These are phyloP conservation scores for Pyrenophora seminiperda DNA, from an alignment of 2,329 filamentous ascomycete genomes.

Conservation along the genomic window DNA sequence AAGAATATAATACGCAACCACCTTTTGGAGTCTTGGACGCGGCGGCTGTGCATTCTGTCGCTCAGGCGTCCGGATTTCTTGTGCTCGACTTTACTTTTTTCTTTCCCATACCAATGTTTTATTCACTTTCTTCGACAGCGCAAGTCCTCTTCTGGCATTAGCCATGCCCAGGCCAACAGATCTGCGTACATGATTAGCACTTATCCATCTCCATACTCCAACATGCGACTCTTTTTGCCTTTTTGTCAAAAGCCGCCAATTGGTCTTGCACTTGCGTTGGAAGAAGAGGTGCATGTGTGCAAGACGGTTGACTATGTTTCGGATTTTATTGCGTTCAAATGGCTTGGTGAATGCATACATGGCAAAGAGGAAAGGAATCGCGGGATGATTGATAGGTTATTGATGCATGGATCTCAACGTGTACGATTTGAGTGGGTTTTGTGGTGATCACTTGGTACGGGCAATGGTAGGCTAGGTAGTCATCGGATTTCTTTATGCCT, in stretches of 20 bases:
- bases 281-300: slow-evolving; percentile 4
- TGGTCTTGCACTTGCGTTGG: slow-evolving; percentile 12
- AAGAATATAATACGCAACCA: slow-evolving; percentile 41
- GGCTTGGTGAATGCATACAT: slow-evolving; percentile 10
- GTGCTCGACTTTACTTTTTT: slow-evolving; percentile 31
- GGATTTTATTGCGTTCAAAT: slow-evolving; percentile 16
- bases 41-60: slow-evolving; percentile 33
- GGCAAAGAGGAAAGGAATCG: not conserved
- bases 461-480: slow-evolving; percentile 7
- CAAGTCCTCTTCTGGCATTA: slow-evolving; percentile 21
- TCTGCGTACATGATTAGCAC: slow-evolving; percentile 33
- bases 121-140: slow-evolving; percentile 28
- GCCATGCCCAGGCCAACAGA: slow-evolving; percentile 32
- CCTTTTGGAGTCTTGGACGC: slow-evolving; percentile 34
- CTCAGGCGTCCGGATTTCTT: slow-evolving; percentile 43
- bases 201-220: slow-evolving; percentile 21
- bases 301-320: slow-evolving; percentile 26
- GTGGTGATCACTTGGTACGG: slow-evolving; percentile 8
- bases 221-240: slow-evolving; percentile 18
- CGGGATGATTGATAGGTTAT: slow-evolving; percentile 6
- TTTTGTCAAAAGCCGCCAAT: slow-evolving; percentile 27
- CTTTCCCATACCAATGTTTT: slow-evolving; percentile 43
- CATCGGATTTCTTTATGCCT: slow-evolving; percentile 15
- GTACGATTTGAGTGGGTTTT: slow-evolving; percentile 14
- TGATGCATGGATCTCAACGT: slow-evolving; percentile 10